Percentiles rank a stretch among this genome's conserved stretches.
Evolutionary conservation across 192 early-diverging fungal genomes (phyloP).

Genomic region (Cladochytrium replicatum): DNA sequence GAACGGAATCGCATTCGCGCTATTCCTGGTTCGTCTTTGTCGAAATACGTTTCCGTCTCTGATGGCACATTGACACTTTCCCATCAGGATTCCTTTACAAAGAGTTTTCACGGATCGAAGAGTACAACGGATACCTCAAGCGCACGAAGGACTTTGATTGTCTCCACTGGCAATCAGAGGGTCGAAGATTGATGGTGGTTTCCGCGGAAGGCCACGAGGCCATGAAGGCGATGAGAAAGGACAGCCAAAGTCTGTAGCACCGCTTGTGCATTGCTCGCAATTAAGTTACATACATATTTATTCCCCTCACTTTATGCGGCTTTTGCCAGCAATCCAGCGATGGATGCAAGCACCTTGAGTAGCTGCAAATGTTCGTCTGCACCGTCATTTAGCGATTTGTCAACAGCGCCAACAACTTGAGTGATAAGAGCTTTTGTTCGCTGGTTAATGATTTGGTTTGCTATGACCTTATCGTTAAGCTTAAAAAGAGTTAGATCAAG

Average conservation of each 20-base stretch:
- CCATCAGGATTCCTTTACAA: conserved; percentile 56
- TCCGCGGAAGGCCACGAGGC: conserved; percentile 60
- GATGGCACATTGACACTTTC: neutral
- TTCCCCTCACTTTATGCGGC: too few species aligned
- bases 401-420: conserved; percentile 52
- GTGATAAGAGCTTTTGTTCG: conserved; percentile 67
- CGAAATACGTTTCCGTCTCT: neutral
- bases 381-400: conserved; percentile 71
- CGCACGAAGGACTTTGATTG: conserved; percentile 68
- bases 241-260: conserved; percentile 19
- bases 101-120: conserved; percentile 56
- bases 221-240: conserved; percentile 44
- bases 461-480: conserved; percentile 56
- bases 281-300: too few species aligned
- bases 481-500: conserved; percentile 5
- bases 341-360: conserved; percentile 32
- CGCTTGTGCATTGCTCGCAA: too few species aligned
- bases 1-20: conserved; percentile 70
- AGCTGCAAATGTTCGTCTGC: conserved; percentile 87
- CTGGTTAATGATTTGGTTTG: conserved; percentile 47
- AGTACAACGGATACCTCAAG: conserved; percentile 65
- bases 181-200: conserved; percentile 62
- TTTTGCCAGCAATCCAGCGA: too few species aligned
- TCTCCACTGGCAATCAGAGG: conserved; percentile 65
- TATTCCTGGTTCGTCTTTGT: neutral